Base-by-base conservation (phyloP, 768 basidiomycete genomes). In the Krasilnikovozyma curviuscula region DNA sequence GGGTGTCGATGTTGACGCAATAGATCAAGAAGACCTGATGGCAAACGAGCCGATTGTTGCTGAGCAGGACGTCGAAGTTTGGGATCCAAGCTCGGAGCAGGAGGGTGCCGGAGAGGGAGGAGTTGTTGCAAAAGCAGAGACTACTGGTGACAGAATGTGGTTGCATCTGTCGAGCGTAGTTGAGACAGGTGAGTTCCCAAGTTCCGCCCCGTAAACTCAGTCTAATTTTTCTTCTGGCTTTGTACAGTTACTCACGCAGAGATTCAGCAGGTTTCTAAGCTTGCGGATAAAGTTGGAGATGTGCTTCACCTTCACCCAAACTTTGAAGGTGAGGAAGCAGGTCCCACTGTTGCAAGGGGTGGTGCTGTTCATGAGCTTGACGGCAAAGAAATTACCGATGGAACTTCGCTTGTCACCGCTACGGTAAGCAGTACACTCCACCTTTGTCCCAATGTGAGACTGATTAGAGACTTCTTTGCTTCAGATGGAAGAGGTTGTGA, bases 1-100 rank as follows among this genome's bases (percentile, higher is more conserved):
- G 50, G 93, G 93, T 2, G 71, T 97, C 48, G 86, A 98, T 61
- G 88, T 95, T 27, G 93, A 98, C 60, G 72, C 76, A 2, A 68
- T 93, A 56, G 73, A 75, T 37, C 81, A 86, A 55, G 81, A 81
- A 44, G 77, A 82, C 44, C 64, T 78, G 18, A 74, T 73, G 70
- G 64, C 68, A 1, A 63, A 68, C 19, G 70, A 75, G 7, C 72
- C 78, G 13, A 61, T 70, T 7, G 69, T 70, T 45, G 59, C 69
- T 3, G 69, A 71, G 46, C 61, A 72, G 54, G 70, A 73, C 39
- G 70, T 77, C 55, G 70, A 76, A 38, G 63, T 67, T 27, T 82
- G 81, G 80, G 80, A 84, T 61, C 80, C 81, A 2, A 76, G 79
- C 54, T 61, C 66, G 3, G 78, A 84, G 60, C 79, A 85, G 48